These are phyloP conservation scores for Melaleuca quinquenervia DNA, from an alignment of 345 rosid genomes.

Conservation along the genomic window DNA sequence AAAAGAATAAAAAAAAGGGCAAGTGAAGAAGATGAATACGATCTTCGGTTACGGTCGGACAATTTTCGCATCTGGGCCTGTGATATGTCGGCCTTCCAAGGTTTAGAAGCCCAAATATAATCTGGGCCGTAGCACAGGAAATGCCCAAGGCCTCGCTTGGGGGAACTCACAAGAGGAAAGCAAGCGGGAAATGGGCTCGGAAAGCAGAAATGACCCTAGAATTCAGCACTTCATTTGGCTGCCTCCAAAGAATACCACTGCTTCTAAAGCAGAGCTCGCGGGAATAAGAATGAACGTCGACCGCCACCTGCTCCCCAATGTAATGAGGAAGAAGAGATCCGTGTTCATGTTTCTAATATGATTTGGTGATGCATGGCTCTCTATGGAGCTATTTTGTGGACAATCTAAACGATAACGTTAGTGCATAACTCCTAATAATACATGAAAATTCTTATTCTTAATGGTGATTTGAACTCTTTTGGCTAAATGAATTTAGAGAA, in stretches of 20 bases:
- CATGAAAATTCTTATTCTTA: background rate
- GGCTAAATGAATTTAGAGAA: background rate
- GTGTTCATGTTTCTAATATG: too few species aligned
- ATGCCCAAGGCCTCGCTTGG: background rate
- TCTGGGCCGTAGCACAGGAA: background rate
- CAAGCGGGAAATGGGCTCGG: background rate
- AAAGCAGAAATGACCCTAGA: too few species aligned
- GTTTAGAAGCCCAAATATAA: background rate
- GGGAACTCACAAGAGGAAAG: background rate
- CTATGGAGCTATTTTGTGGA: background rate
- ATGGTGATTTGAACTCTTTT: background rate
- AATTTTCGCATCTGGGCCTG: background rate
- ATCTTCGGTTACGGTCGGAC: background rate
- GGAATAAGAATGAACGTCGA: background rate
- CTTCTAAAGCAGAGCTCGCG: background rate
- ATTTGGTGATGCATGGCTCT: too few species aligned
- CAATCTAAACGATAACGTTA: background rate
- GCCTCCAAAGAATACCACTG: background rate
- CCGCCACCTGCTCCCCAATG: background rate
- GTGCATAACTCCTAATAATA: background rate
- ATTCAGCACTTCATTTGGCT: background rate
- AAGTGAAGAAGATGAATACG: background rate
- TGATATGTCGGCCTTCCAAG: background rate
- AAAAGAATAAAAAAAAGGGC: background rate
- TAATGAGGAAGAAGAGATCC: too few species aligned